Percentiles rank a stretch among this genome's conserved stretches.
Evolutionary conservation across 352 stramenopile species (phyloP).

Genomic region (Pilasporangium apinafurcum): DNA sequence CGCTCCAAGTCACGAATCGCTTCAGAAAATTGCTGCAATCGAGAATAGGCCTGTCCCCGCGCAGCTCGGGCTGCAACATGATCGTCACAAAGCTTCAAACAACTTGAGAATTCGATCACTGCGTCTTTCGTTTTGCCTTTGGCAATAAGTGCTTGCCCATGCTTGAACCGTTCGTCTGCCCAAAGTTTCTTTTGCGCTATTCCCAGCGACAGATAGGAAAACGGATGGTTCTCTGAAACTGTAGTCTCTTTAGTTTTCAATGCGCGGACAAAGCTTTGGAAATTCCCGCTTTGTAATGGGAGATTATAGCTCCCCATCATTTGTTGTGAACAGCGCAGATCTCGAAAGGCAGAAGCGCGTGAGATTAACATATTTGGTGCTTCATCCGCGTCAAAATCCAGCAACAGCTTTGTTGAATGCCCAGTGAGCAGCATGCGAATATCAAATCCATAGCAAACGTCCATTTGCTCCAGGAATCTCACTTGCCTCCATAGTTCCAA

Average conservation of each 20-base stretch:
- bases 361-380: slow-evolving; percentile 11
- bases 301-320: slow-evolving; percentile 11
- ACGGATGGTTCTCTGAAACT: slow-evolving; percentile 4
- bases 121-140: slow-evolving; percentile 22
- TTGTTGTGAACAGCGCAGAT: slow-evolving; percentile 11
- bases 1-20: slow-evolving; percentile 29
- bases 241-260: slow-evolving; percentile 1
- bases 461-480: neutral
- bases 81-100: slow-evolving; percentile 20
- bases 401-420: too few species aligned
- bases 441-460: slow-evolving; percentile 16
- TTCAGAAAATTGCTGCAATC: slow-evolving; percentile 22
- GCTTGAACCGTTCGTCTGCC: slow-evolving; percentile 20
- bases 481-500: slow-evolving; percentile 2
- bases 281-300: neutral
- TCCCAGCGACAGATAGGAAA: slow-evolving; percentile 23
- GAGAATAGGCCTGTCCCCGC: slow-evolving; percentile 13
- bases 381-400: neutral
- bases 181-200: slow-evolving; percentile 26
- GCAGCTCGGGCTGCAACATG: slow-evolving; percentile 10
- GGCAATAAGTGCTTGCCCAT: slow-evolving; percentile 12
- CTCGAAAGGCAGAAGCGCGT: slow-evolving; percentile 12
- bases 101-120: slow-evolving; percentile 25
- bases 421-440: slow-evolving; percentile 2
- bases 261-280: neutral